Evolutionary conservation across 768 basidiomycete species (phyloP).

Genomic region (Rhizopogon vinicolor): DNA sequence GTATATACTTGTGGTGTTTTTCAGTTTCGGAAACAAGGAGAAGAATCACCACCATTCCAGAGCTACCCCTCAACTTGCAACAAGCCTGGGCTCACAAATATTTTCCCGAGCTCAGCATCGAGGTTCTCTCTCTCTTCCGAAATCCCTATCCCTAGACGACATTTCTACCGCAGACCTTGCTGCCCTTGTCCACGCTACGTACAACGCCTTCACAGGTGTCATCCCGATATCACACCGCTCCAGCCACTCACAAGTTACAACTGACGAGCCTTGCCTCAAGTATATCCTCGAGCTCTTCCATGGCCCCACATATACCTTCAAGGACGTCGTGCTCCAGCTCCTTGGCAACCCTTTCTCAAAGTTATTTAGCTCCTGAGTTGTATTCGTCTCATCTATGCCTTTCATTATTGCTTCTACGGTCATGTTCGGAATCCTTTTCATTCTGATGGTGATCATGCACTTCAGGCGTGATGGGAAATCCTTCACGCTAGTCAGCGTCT

Average conservation of each 20-base stretch:
- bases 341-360: conserved; percentile 79
- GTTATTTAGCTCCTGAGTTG: conserved; percentile 12
- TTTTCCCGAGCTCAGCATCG: conserved; percentile 82
- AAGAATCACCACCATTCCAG: conserved; percentile 48
- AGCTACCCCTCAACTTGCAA: conserved; percentile 79
- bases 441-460: conserved; percentile 15
- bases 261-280: conserved; percentile 30
- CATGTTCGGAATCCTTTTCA: conserved; percentile 18
- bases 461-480: conserved; percentile 17
- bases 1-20: conserved; percentile 10
- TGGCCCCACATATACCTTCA: conserved; percentile 98
- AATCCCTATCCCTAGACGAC: conserved; percentile 65
- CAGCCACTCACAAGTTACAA: conserved; percentile 18
- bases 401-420: conserved; percentile 19
- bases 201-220: conserved; percentile 48
- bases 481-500: conserved; percentile 22
- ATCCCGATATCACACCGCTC: conserved; percentile 85
- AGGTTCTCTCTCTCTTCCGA: conserved; percentile 84
- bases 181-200: conserved; percentile 74
- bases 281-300: conserved; percentile 92
- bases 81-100: conserved; percentile 68
- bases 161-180: conserved; percentile 72
- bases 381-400: conserved; percentile 23
- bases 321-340: conserved; percentile 95
- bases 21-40: conserved; percentile 14